Base-by-base conservation (phyloP, 345 rosid species). In the Salix exigua region DNA sequence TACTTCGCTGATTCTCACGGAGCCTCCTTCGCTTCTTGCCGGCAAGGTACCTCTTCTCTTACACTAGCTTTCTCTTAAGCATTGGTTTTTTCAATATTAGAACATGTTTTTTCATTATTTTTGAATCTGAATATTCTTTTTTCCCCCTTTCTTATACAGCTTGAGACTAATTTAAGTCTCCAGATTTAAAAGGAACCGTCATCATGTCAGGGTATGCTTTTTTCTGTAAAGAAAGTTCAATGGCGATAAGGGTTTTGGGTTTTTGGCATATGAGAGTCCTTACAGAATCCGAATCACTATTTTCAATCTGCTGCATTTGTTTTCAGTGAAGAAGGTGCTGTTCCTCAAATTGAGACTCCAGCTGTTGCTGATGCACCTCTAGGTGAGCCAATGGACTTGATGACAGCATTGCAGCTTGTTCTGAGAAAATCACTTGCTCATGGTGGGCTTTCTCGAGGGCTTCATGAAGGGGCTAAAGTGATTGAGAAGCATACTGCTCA, bases 361-460 rank as follows among this genome's bases (percentile, higher is more conserved):
- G 66, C 67, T 33, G 72, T 63, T 17, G 70, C 84, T 44, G 75
- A 83, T 2, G 82, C 82, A 0, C 81, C 83, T 38, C 87, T 80
- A 10, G 89, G 89, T 11, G 94, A 90, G 89, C 84, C 91, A 17
- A 90, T 93, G 97, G 95, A 93, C 68, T 79, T 91, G 44, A 82
- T 88, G 89, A 86, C 91, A 0, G 94, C 97, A 35, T 77, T 93
- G 78, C 95, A 91, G 85, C 67, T 88, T 73, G 93, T 93, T 33
- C 82, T 93, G n/a, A 90, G 88, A 75, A 93, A 93, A 79, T 86
- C 98, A 4, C 82, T 89, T 79, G 91, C 93, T 38, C 87, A 91
- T n/a, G 92, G 93, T 26, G 83, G 83, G 35, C 92, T 93, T 62
- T 78, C 85, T 1, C 87, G 90, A 26, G 98, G 98, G 23, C 91